Evolutionary conservation across 495 filamentous ascomycete species (phyloP), one percentile per base, ranked within the genome.

Genomic region (Neurospora sp.): DNA sequence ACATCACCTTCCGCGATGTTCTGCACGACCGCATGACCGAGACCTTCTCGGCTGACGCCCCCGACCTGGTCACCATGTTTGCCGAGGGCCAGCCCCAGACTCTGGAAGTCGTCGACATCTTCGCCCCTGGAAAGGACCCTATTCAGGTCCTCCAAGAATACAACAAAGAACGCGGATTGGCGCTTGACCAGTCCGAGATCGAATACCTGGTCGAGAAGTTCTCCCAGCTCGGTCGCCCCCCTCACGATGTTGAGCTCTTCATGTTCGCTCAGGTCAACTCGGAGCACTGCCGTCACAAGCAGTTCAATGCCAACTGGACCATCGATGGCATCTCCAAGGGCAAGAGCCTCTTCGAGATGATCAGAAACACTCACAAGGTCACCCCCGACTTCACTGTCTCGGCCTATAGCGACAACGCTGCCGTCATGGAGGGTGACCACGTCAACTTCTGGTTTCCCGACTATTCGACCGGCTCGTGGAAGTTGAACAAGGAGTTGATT

Each of bases 181-280:
- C 94, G 5, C 85, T 99, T 68, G 96, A 98, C 80, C 85, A 89
- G 22, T 91, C 90, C 1, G 94, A 98, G 78, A 94, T 98, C 76
- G 90, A 98, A n/a, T 98, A 98, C 78, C 85, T 98, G 39, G 91
- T 96, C 11, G 88, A 93, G 42, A 92, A 90, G 40, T 98, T 96
- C 81, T 89, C 89, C 38, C 84, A 91, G 59, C 87, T 93, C 31
- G 91, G 91, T 16, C 85, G 89, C 87, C 78, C 90, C 81, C 94
- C 94, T 0, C 91, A 91, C 61, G 96, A 99, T 82, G 91, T 97
- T 70, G 96, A 99, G 83, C 87, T 98, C 16, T 98, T 97, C 86
- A 98, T 98, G 96, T 99, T 98, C 80, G 95, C 94, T 38, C 96
- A 99, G 82, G 94, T 99, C 75, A 94, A 94, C 81, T 93, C 92